Conservation (phyloP, 169 alveolate genomes). For the Plasmodium billcollinsi region DNA sequence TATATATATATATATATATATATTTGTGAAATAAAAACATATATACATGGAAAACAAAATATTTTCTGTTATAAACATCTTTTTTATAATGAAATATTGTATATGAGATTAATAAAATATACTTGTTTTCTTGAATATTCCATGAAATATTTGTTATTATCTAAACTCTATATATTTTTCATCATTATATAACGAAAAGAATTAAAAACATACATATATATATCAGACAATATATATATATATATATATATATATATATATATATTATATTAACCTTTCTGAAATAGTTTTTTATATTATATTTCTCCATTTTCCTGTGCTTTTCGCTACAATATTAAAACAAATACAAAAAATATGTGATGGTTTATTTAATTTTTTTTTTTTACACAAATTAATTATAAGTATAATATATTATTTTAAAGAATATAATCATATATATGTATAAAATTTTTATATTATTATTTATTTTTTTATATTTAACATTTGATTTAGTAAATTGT, state of each 20-base stretch:
- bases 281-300: constrained; percentile 46
- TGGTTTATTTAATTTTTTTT: neutral
- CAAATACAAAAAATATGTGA: too few species aligned
- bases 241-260: too few species aligned
- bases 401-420: too few species aligned
- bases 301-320: constrained; percentile 37
- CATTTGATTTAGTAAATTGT: constrained; percentile 62
- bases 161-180: constrained; percentile 25
- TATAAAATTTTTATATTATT: constrained; percentile 9
- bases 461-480: constrained; percentile 14
- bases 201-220: neutral
- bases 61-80: neutral
- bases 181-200: neutral
- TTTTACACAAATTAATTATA: neutral
- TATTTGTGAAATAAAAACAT: neutral
- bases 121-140: constrained; percentile 59
- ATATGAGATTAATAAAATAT: constrained; percentile 7
- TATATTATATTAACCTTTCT: constrained; percentile 22
- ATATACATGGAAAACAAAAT: neutral
- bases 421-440: too few species aligned
- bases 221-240: neutral
- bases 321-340: constrained; percentile 39
- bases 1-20: constrained; percentile 3
- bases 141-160: constrained; percentile 49
- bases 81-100: neutral